phyloP scores from a whole-genome alignment of 768 basidiomycete species.

The Strobilomyces dryophilus region DNA sequence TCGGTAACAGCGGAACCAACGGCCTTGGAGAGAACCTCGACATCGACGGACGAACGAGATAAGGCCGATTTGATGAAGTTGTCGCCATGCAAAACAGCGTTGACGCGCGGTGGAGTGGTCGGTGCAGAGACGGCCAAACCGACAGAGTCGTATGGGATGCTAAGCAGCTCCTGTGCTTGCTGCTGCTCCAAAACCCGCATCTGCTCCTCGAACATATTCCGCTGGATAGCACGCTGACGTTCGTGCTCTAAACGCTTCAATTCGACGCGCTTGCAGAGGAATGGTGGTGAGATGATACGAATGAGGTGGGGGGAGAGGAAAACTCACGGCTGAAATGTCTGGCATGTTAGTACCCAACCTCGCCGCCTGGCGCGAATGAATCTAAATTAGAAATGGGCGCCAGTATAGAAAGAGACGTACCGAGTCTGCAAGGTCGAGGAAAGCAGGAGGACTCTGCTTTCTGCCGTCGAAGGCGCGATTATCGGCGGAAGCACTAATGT shows the following conservation, averaged over 20 bases:
- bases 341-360: constrained; percentile 82
- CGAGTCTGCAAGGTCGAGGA: constrained; percentile 91
- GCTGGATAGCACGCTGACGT: constrained; percentile 80
- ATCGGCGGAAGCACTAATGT: constrained; percentile 70
- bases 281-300: constrained; percentile 3
- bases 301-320: neutral
- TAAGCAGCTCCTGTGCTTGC: constrained; percentile 82
- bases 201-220: constrained; percentile 92
- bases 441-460: constrained; percentile 87
- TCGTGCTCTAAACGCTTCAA: constrained; percentile 85
- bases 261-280: constrained; percentile 64
- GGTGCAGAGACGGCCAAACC: constrained; percentile 82
- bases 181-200: constrained; percentile 92
- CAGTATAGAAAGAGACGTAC: constrained; percentile 44
- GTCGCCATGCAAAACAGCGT: constrained; percentile 63
- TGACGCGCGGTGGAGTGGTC: constrained; percentile 82
- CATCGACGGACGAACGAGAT: constrained; percentile 52
- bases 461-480: constrained; percentile 65
- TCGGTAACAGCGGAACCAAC: constrained; percentile 63
- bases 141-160: constrained; percentile 62
- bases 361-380: constrained; percentile 51
- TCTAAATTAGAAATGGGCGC: constrained; percentile 7
- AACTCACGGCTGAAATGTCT: constrained; percentile 80
- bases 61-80: constrained; percentile 39
- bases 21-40: constrained; percentile 61